phyloP scores from a whole-genome alignment of 1,284 basidiomycete species.

The Apiotrichum gamsii region DNA sequence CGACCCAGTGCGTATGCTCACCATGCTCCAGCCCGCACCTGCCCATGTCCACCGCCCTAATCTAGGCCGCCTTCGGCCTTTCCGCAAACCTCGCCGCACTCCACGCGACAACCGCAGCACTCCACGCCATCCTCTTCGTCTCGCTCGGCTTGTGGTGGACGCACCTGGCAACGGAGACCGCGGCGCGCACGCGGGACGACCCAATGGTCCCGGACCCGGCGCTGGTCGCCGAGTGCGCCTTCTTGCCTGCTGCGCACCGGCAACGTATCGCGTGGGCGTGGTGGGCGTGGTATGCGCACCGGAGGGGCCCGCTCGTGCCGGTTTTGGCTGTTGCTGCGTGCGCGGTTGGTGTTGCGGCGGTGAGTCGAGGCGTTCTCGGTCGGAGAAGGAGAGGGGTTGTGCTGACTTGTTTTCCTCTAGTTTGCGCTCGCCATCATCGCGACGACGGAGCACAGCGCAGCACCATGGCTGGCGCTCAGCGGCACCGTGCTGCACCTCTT shows the following conservation, averaged over 20 bases:
- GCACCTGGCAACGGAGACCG: background rate
- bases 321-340: background rate
- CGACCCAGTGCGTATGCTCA: too few relatives aligned
- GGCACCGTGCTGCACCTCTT: too few relatives aligned
- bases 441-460: slow-evolving; percentile 55
- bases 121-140: background rate
- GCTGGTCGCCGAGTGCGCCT: background rate
- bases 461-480: too few relatives aligned
- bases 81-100: background rate
- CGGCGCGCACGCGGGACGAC: background rate
- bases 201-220: too few relatives aligned
- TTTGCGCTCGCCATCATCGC: slow-evolving; percentile 76
- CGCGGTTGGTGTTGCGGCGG: background rate
- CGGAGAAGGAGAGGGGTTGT: too few relatives aligned
- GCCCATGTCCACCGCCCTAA: background rate
- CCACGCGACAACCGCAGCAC: background rate
- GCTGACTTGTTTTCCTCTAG: too few relatives aligned
- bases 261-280: background rate
- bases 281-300: slow-evolving; percentile 1
- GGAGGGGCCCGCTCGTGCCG: background rate
- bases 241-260: background rate
- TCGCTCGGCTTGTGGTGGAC: background rate
- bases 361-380: too few relatives aligned
- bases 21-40: too few relatives aligned
- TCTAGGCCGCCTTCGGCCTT: background rate